Base-by-base conservation (phyloP, 2,329 filamentous ascomycete genomes). In the Seiridium cupressi region DNA sequence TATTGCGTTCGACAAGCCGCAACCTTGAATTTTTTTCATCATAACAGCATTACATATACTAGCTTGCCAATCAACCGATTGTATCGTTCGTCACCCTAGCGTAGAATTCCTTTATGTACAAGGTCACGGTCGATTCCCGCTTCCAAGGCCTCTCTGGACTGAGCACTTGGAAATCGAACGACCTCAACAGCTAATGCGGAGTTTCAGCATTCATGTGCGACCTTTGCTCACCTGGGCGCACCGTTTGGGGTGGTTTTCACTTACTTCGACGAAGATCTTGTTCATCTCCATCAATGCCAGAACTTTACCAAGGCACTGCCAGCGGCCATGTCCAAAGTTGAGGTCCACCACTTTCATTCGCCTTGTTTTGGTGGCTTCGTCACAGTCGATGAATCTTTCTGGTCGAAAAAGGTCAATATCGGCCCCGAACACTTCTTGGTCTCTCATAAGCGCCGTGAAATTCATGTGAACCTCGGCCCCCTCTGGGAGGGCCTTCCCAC, bases 311-410 rank as follows among this genome's bases (percentile, higher is more conserved):
- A 61, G 57, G 31, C 61, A 63, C 31, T 56, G 18, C 44, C 56
- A 63, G n/a, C 60, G 60, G 13, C 61, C 60, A 13, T 58, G 44
- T 3, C 61, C 61, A 34, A 63, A 63, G 4, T 46, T 42, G 31
- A 63, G 54, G 38, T 63, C 61, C 11, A 63, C 54, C 18, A 54
- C 44, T 44, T 60, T 57, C 4, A 34, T n/a, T 3, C 13, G 54
- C 32, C 44, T 36, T 13, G 55, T 32, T 10, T 35, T 54, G 5
- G 38, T 51, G 1, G 48, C 53, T 9, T 61, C 44, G 8, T 59
- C 61, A 11, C 32, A 48, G 4, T 60, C 61, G 9, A 63, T 38
- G 48, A 61, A 61, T 26, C 61, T 51, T 46, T 63, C 59, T 7
- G 61, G 61, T 1, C 60, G 57, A 53, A 63, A 63, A 2, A 58